Base-by-base conservation (phyloP, 2,329 filamentous ascomycete species). In the Xylariaceae sp. region DNA sequence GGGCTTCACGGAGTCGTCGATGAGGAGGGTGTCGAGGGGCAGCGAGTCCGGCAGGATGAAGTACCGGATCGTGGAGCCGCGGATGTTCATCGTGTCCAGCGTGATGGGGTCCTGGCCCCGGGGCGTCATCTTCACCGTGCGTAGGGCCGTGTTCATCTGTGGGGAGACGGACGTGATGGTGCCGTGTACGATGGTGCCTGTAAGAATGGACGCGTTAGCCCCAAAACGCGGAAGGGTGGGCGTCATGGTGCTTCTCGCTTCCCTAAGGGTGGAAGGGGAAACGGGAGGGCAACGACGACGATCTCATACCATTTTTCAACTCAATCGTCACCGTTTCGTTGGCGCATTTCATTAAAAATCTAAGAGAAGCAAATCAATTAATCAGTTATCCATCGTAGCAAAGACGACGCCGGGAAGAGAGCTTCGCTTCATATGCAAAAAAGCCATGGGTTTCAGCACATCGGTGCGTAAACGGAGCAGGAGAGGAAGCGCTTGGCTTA, bases 261-360 rank as follows among this genome's bases (percentile, higher is more conserved):
- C n/a, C n/a, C n/a, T n/a, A n/a, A n/a, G n/a, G n/a, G n/a, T n/a
- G n/a, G n/a, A n/a, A n/a, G n/a, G n/a, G 14, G 24, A 13, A 28
- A 13, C 9, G 4, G 12, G 16, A 11, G 11, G 14, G 26, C 6
- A 30, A 13, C 31, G n/a, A 13, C 11, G 13, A n/a, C 11, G 9
- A 14, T 3, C 27, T 3, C 64, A 31, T 72, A 92, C 89, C 92
- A 78, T 97, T 97, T 68, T 98, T 98, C 54, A 98, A 75, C 68
- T 98, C 92, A 65, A 98, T 86, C 31, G 90, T 97, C 58, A 97
- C 92, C 58, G 92, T 95, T 73, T 98, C 92, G 67, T 96, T 97
- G 67, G 86, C 82, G 68, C 90, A 97, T 75, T 98, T 98, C 90
- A 97, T 97, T 56, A 98, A 74, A 67, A 98, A 98, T 65, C 92